A percentile compares a stretch with the other conserved stretches of the same genome.
Conservation (phyloP, 2,329 filamentous ascomycete species). For the Clarireedia paspali region DNA sequence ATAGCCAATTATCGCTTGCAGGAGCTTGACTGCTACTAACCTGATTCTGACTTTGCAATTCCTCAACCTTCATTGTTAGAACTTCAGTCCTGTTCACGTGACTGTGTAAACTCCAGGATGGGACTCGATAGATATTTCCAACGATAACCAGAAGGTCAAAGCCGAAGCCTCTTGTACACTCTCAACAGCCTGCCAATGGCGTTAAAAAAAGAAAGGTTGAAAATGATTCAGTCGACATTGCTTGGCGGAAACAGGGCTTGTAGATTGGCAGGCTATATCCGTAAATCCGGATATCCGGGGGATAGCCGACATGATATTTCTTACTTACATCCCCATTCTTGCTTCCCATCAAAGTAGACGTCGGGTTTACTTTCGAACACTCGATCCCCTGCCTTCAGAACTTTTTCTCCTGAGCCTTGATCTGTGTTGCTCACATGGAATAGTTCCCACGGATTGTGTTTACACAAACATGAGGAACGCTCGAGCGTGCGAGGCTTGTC, state of each 20-base stretch:
- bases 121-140: no score
- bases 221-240: not conserved
- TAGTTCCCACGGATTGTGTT: not conserved
- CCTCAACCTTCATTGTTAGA: no score
- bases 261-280: not conserved
- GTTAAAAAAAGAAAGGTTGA: not conserved
- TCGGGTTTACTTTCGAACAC: slow-evolving; percentile 1
- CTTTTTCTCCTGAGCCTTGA: no score
- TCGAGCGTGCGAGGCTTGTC: slow-evolving; percentile 27
- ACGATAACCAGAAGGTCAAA: no score
- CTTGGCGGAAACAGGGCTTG: not conserved
- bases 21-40: no score
- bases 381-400: not conserved
- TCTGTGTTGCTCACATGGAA: not conserved
- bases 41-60: no score
- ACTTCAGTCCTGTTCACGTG: no score
- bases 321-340: not conserved
- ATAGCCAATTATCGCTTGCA: no score
- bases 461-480: slow-evolving; percentile 19
- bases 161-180: no score
- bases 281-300: not conserved
- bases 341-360: not conserved
- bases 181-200: no score
- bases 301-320: not conserved
- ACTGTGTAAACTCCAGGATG: no score